A percentile compares a stretch with the other conserved stretches of the same genome.
phyloP scores from a whole-genome alignment of 805 yeast genomes.

The Monosporozyma yasuniensis region DNA sequence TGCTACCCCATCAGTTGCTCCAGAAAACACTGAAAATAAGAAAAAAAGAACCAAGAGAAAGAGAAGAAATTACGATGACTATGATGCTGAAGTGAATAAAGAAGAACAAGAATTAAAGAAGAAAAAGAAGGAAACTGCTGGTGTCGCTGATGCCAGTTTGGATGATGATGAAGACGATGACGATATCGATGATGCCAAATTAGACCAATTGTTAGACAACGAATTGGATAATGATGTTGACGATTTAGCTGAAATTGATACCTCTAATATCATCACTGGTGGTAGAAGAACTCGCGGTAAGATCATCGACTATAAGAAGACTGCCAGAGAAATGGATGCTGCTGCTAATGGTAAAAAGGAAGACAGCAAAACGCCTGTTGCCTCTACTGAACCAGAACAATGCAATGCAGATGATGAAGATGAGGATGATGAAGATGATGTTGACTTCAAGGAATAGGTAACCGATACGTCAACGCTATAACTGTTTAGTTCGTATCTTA shows the following conservation, averaged over 20 bases:
- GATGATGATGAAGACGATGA: slow-evolving; percentile 36
- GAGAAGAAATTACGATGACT: slow-evolving; percentile 51
- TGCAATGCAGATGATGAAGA: slow-evolving; percentile 35
- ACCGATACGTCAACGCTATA: too few species aligned
- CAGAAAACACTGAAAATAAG: slow-evolving; percentile 4
- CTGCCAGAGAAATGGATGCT: slow-evolving; percentile 58
- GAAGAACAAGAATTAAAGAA: slow-evolving; percentile 36
- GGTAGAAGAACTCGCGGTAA: slow-evolving; percentile 90
- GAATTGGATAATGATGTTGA: slow-evolving; percentile 61
- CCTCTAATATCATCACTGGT: slow-evolving; percentile 70
- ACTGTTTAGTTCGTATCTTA: neutral
- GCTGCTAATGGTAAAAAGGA: slow-evolving; percentile 25
- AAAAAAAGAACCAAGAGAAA: slow-evolving; percentile 18
- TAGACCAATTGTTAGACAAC: slow-evolving; percentile 37
- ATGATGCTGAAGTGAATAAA: slow-evolving; percentile 52
- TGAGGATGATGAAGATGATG: slow-evolving; percentile 17
- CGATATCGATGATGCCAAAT: slow-evolving; percentile 46
- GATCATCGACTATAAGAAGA: slow-evolving; percentile 74
- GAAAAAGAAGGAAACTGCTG: slow-evolving; percentile 21
- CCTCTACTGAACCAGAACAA: slow-evolving; percentile 9
- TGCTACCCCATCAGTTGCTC: neutral
- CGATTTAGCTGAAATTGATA: slow-evolving; percentile 70
- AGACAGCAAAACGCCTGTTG: slow-evolving; percentile 24
- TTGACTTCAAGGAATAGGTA: slow-evolving; percentile 16
- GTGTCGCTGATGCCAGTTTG: slow-evolving; percentile 11